These are phyloP conservation scores for Flaveria floridana DNA, from an alignment of 140 eudicot species.

Conservation along the genomic window DNA sequence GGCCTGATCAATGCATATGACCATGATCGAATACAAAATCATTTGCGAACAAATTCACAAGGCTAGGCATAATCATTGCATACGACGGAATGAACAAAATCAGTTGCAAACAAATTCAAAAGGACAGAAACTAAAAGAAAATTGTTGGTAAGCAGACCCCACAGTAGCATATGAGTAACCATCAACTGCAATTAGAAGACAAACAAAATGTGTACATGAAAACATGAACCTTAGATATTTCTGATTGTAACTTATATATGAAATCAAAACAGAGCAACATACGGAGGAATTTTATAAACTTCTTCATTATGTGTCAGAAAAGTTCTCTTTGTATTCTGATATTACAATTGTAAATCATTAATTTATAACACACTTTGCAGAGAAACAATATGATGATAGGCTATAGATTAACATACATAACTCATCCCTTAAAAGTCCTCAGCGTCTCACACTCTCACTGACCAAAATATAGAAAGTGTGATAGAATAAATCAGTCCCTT, in stretches of 20 bases:
- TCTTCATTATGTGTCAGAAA: background rate
- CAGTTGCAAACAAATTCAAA: conserved; percentile 15
- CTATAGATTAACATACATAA: background rate
- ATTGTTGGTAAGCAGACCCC: conserved; percentile 11
- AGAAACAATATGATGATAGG: background rate
- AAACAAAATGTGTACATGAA: background rate
- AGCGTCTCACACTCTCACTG: background rate
- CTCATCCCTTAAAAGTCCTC: background rate
- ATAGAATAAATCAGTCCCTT: background rate
- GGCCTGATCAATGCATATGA: conserved; percentile 2
- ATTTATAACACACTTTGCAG: no score
- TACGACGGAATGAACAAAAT: background rate
- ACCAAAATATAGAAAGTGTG: background rate
- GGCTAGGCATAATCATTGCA: conserved; percentile 22
- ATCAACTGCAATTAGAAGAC: conserved; percentile 12
- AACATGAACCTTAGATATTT: background rate
- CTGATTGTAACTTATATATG: background rate
- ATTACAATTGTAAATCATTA: no score
- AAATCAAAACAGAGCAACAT: background rate
- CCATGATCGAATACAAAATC: background rate
- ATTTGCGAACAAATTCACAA: conserved; percentile 9
- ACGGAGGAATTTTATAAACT: background rate
- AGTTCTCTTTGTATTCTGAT: background rate
- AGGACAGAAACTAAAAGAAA: background rate
- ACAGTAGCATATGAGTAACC: background rate